phyloP scores from a whole-genome alignment of 805 yeast genomes.

The Ogataea corticis region DNA sequence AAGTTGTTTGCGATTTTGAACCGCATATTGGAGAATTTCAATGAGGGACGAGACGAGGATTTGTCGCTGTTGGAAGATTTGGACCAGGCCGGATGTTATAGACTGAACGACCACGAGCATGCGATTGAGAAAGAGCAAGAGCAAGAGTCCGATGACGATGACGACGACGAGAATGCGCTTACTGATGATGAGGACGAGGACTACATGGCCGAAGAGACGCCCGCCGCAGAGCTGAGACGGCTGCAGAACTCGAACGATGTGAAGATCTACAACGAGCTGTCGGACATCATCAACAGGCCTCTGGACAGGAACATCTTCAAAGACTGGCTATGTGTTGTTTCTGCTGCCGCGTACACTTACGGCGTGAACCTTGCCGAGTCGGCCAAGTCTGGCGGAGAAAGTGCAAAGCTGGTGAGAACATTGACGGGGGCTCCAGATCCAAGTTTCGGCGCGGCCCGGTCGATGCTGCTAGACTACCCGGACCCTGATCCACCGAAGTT shows the following conservation, averaged over 20 bases:
- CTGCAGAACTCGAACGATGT: slow-evolving; percentile 28
- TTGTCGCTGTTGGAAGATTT: slow-evolving; percentile 20
- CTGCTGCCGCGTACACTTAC: slow-evolving; percentile 34
- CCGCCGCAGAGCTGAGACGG: slow-evolving; percentile 25
- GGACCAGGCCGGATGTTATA: slow-evolving; percentile 30
- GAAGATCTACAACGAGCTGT: slow-evolving; percentile 27
- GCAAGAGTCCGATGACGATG: slow-evolving; percentile 7
- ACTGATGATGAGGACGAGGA: slow-evolving; percentile 13
- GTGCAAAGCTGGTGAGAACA: slow-evolving; percentile 41
- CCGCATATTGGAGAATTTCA: slow-evolving; percentile 20
- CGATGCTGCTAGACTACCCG: slow-evolving; percentile 32
- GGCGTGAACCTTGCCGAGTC: slow-evolving; percentile 38
- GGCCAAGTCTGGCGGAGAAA: slow-evolving; percentile 38
- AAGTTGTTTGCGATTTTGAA: slow-evolving; percentile 39
- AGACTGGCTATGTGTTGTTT: slow-evolving; percentile 30
- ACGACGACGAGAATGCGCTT: slow-evolving; percentile 6
- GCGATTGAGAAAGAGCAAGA: slow-evolving; percentile 2
- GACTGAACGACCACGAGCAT: slow-evolving; percentile 25
- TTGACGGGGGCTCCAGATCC: slow-evolving; percentile 43
- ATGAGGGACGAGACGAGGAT: slow-evolving; percentile 15
- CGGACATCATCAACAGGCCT: slow-evolving; percentile 23
- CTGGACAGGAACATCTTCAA: slow-evolving; percentile 32
- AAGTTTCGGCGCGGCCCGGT: slow-evolving; percentile 24
- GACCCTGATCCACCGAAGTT: background rate
- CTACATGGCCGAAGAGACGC: slow-evolving; percentile 19